phyloP scores from a whole-genome alignment of 2,329 filamentous ascomycete genomes.

The Aspergillus ochraceus region DNA sequence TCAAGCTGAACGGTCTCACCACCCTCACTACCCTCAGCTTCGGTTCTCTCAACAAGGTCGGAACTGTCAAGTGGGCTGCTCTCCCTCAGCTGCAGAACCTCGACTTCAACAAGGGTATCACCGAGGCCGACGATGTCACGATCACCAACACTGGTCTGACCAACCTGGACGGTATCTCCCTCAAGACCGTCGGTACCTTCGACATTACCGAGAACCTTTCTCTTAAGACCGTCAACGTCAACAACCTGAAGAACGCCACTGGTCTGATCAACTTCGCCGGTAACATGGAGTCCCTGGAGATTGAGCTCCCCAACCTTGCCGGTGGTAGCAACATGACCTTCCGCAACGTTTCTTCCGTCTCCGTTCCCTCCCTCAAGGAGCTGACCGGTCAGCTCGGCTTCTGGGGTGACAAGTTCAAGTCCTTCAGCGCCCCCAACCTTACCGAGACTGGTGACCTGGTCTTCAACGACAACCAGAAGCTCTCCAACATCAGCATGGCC shows the following conservation, averaged over 20 bases:
- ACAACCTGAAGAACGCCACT: conserved; percentile 75
- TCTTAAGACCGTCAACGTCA: conserved; percentile 69
- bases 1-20: conserved; percentile 68
- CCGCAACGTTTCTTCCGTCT: conserved; percentile 74
- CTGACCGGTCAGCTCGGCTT: conserved; percentile 82
- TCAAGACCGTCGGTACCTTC: conserved; percentile 70
- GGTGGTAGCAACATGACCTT: conserved; percentile 79
- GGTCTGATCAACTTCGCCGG: conserved; percentile 70
- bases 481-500: conserved; percentile 76
- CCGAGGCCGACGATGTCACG: conserved; percentile 64
- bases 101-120: conserved; percentile 64
- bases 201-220: conserved; percentile 89
- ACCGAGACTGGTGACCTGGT: conserved; percentile 53
- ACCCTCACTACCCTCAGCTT: conserved; percentile 69
- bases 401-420: conserved; percentile 65
- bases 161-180: conserved; percentile 76
- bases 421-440: conserved; percentile 48
- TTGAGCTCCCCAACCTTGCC: conserved; percentile 76
- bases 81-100: conserved; percentile 65
- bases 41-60: conserved; percentile 63
- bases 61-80: conserved; percentile 68
- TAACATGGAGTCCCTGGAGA: conserved; percentile 72
- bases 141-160: conserved; percentile 86
- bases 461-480: conserved; percentile 56
- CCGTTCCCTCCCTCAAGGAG: conserved; percentile 68